Evolutionary conservation across 331 rosid genomes (phyloP), one percentile per base, ranked within the genome.

Genomic region (Spiraea crenata): DNA sequence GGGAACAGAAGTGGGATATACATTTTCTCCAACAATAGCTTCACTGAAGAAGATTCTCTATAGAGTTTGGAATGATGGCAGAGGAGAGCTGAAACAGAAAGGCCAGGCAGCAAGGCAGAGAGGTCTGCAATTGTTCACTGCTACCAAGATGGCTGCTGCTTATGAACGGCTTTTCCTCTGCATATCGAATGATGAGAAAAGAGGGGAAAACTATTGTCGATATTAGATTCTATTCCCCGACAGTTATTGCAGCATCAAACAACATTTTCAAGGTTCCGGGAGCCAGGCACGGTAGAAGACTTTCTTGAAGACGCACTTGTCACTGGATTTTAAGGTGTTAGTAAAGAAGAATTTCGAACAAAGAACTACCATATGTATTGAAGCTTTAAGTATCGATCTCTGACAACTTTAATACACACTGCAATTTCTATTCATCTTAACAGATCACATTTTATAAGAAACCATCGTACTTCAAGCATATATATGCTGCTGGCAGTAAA

Each of bases 81-180:
- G 77, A 69, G 82, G 13, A 15, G 83, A 73, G 72, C 69, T 86
- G 19, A 51, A 82, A 14, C 82, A 63, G 71, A 90, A 84, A 70
- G 96, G 92, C 63, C 64, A 79, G 54, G 74, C 81, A 66, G 86
- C 95, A 34, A 31, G 68, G 55, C 83, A 80, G 55, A 90, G 89
- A 86, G 93, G 95, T 65, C 70, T 86, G 74, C 71, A 84, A 59
- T 48, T 88, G 72, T 90, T 88, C 81, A 88, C 96, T 15, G 87
- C 95, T 41, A 88, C 76, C 9, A 90, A 84, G 60, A 90, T 90
- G 96, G 81, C 76, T 9, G 79, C 85, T 4, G 79, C 95, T 50
- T 90, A 88, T 66, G 96, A 90, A 76, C 73, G 90, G 68, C 90
- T 90, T 51, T 88, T 90, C 83, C 89, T 88, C 56, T 90, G 96